Conservation (phyloP, 192 early-diverging fungal species). For the Kappamyces sp. region DNA sequence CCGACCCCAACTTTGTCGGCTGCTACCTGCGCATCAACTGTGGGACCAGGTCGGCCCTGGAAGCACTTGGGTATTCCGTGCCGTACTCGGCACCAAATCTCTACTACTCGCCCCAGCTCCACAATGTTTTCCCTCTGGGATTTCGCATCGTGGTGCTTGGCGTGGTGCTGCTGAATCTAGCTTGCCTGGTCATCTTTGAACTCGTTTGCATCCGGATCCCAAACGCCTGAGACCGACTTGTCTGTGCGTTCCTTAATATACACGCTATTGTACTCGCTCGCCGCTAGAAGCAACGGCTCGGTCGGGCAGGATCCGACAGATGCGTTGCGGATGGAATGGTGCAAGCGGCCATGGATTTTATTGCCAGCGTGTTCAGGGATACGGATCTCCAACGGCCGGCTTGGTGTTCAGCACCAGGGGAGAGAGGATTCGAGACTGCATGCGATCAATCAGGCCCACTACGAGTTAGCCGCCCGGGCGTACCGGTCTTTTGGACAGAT, state of each 20-base stretch:
- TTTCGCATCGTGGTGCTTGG: conserved; percentile 55
- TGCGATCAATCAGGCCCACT: conserved; percentile 13
- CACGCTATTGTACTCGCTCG: too few relatives aligned
- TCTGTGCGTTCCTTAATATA: too few relatives aligned
- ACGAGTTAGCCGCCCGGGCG: not conserved
- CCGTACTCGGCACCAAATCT: conserved; percentile 27
- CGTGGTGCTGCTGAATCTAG: conserved; percentile 19
- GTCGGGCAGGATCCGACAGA: too few relatives aligned
- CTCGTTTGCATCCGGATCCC: conserved; percentile 14
- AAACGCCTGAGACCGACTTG: too few relatives aligned
- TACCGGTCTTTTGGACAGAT: conserved; percentile 83
- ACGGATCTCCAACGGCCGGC: not conserved
- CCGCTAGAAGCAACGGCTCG: too few relatives aligned
- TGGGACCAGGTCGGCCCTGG: conserved; percentile 43
- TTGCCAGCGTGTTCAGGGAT: too few relatives aligned
- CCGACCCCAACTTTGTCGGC: conserved; percentile 47
- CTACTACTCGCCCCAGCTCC: conserved; percentile 58
- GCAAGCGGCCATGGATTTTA: too few relatives aligned
- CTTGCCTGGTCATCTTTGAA: conserved; percentile 22
- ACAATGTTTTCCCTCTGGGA: conserved; percentile 61
- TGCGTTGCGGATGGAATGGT: too few relatives aligned
- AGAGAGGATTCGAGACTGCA: conserved; percentile 10
- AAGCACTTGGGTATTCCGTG: conserved; percentile 26
- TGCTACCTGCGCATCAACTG: conserved; percentile 70
- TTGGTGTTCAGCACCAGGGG: conserved; percentile 2